These are phyloP conservation scores for Wickerhamomyces canadensis DNA, from an alignment of 805 yeast genomes.

Conservation along the genomic window DNA sequence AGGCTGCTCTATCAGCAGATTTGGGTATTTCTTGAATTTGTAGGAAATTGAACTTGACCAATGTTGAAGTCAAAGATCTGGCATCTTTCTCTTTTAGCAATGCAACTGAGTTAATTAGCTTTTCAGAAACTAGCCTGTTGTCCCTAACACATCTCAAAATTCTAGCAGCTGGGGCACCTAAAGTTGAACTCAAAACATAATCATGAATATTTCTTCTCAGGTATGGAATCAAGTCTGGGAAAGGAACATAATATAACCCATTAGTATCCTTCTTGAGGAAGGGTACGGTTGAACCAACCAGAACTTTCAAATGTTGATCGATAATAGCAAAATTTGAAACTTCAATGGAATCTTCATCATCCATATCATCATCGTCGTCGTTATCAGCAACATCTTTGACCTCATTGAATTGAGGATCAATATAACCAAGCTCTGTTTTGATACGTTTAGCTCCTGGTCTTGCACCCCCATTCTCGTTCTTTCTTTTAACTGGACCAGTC, in stretches of 20 bases:
- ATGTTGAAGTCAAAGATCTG: conserved; percentile 59
- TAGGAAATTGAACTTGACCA: conserved; percentile 64
- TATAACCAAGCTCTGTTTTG: conserved; percentile 36
- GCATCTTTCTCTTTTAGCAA: conserved; percentile 74
- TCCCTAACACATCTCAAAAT: conserved; percentile 72
- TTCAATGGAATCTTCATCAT: conserved; percentile 23
- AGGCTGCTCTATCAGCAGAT: conserved; percentile 86
- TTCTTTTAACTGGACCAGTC: conserved; percentile 33
- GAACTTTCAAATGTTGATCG: conserved; percentile 63
- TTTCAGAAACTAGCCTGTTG: conserved; percentile 75
- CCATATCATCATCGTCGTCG: conserved; percentile 22
- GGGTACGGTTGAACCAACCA: conserved; percentile 49
- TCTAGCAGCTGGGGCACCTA: conserved; percentile 66
- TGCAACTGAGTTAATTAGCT: conserved; percentile 68
- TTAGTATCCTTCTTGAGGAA: conserved; percentile 56
- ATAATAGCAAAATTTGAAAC: conserved; percentile 32
- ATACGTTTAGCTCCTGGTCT: conserved; percentile 29
- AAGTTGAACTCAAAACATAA: conserved; percentile 49
- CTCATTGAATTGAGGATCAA: conserved; percentile 13
- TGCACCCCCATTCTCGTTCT: conserved; percentile 19
- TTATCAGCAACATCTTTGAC: conserved; percentile 21
- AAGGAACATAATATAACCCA: conserved; percentile 61
- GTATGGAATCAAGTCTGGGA: conserved; percentile 39
- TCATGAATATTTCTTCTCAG: conserved; percentile 49
- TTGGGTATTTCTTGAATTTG: conserved; percentile 94